Evolutionary conservation across 1,284 basidiomycete species (phyloP).

Genomic region (Cryptococcus sp.): DNA sequence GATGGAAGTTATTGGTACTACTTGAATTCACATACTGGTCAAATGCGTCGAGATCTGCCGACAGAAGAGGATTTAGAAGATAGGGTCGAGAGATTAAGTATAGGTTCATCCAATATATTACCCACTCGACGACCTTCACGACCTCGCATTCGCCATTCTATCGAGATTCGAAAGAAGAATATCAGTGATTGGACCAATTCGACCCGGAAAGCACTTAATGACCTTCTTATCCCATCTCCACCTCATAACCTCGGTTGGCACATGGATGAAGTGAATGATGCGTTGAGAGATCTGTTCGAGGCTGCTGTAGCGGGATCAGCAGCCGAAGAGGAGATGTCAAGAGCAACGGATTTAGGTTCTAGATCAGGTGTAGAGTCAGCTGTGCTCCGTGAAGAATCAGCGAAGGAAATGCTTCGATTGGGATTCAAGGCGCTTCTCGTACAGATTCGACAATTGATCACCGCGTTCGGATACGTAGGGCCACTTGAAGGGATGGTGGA

Average conservation of each 20-base stretch:
- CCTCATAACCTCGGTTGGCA: constrained; percentile 21
- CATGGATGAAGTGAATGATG: constrained; percentile 29
- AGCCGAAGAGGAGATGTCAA: constrained; percentile 36
- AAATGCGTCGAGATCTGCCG: constrained; percentile 53
- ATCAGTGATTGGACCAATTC: constrained; percentile 21
- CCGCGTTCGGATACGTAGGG: constrained; percentile 41
- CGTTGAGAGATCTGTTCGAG: constrained; percentile 36
- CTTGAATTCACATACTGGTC: constrained; percentile 65
- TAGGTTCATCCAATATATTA: not conserved
- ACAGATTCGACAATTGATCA: constrained; percentile 30
- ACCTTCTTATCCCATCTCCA: constrained; percentile 6
- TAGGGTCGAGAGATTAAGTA: constrained; percentile 6
- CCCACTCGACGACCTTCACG: not conserved
- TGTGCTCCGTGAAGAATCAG: constrained; percentile 26
- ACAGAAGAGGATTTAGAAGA: constrained; percentile 2
- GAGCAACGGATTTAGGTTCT: constrained; percentile 23
- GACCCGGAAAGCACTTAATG: constrained; percentile 17
- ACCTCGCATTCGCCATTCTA: constrained; percentile 13
- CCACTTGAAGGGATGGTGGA: constrained; percentile 32
- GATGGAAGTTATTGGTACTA: constrained; percentile 81
- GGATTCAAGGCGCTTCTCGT: constrained; percentile 20
- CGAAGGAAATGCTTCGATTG: constrained; percentile 17
- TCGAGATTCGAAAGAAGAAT: constrained; percentile 16
- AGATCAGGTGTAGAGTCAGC: constrained; percentile 22
- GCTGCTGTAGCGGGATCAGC: constrained; percentile 36